A percentile compares a stretch with the other conserved stretches of the same genome.
Evolutionary conservation across 2,329 filamentous ascomycete species (phyloP).

Genomic region (Diaporthe sp.): DNA sequence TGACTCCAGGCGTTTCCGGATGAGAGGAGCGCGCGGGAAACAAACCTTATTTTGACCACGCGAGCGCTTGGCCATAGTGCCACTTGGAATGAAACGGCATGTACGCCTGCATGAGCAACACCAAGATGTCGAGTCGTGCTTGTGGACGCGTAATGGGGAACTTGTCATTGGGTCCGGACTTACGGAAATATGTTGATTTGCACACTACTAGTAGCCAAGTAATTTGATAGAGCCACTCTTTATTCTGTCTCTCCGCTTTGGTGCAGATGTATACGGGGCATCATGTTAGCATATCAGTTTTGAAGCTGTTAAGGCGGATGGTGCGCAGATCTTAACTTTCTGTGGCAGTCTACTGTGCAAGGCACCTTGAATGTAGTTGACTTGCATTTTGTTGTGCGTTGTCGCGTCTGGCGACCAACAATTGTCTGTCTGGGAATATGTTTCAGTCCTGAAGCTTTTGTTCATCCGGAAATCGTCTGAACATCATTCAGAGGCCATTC

Average conservation of each 20-base stretch:
- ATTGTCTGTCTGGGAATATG: not conserved
- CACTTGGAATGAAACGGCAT: not conserved
- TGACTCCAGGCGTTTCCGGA: not conserved
- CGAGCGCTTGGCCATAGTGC: not conserved
- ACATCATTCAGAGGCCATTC: not conserved
- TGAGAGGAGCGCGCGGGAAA: conserved; percentile 1
- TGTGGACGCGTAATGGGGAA: not conserved
- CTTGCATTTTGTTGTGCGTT: not conserved
- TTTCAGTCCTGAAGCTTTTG: not conserved
- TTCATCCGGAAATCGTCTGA: not conserved
- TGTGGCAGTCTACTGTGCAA: too few relatives aligned
- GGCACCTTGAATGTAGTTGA: too few relatives aligned
- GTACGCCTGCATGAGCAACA: not conserved
- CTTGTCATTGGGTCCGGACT: not conserved
- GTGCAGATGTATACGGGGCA: too few relatives aligned
- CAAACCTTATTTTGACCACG: conserved; percentile 4
- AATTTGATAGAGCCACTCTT: not conserved
- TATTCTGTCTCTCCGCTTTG: too few relatives aligned
- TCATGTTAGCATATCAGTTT: too few relatives aligned
- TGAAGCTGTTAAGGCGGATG: too few relatives aligned
- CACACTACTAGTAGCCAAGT: not conserved
- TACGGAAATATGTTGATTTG: not conserved
- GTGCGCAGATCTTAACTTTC: too few relatives aligned
- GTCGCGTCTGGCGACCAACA: not conserved
- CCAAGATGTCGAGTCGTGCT: not conserved